Percentiles rank a stretch among this genome's conserved stretches.
These are phyloP conservation scores for Phalaenopsis equestris DNA, from an alignment of 106 monocot species.

Conservation along the genomic window DNA sequence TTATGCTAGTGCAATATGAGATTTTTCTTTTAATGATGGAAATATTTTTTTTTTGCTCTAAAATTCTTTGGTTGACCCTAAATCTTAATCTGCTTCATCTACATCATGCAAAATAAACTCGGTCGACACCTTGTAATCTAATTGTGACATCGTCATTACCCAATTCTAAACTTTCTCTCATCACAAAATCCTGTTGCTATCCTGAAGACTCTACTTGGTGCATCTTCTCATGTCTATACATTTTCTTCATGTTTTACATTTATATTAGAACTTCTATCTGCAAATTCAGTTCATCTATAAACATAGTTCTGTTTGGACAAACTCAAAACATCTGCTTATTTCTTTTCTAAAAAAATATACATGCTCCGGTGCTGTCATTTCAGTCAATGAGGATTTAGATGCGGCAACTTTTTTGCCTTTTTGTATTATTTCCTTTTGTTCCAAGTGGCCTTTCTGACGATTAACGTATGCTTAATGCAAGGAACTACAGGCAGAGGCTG, in stretches of 20 bases:
- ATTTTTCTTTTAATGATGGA: not conserved
- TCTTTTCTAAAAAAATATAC: not conserved
- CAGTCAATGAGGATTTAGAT: too few relatives aligned
- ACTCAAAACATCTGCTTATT: not conserved
- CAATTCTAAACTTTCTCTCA: too few relatives aligned
- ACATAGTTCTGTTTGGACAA: not conserved
- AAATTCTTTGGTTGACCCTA: not conserved
- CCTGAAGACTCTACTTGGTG: not conserved
- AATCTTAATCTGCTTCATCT: not conserved
- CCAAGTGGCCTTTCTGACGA: not conserved
- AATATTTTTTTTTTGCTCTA: not conserved
- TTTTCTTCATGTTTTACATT: not conserved
- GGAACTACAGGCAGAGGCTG: slow-evolving; percentile 38
- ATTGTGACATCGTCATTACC: not conserved
- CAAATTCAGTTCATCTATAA: not conserved
- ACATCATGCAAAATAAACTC: not conserved
- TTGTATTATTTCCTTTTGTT: not conserved
- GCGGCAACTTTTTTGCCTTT: not conserved
- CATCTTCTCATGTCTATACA: not conserved
- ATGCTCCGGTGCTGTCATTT: not conserved
- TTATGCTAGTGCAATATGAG: not conserved
- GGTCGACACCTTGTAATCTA: not conserved
- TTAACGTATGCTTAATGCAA: not conserved
- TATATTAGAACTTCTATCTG: not conserved
- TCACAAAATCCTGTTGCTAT: not conserved